Evolutionary conservation across 805 yeast species (phyloP).

Genomic region (Candida orba): DNA sequence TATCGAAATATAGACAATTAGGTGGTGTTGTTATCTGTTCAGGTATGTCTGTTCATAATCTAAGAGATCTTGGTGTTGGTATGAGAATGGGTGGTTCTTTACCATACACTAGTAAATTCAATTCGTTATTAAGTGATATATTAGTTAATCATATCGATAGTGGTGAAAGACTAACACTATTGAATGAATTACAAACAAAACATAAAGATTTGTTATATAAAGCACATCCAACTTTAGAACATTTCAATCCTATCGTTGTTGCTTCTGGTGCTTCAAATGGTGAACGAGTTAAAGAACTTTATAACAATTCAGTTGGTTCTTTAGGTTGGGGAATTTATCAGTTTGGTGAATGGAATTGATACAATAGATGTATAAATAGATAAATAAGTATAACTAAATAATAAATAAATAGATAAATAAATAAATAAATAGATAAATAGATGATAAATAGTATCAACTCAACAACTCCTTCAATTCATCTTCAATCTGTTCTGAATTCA

Average conservation of each 20-base stretch:
- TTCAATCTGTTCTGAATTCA: conserved; percentile 12
- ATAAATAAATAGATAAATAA: conserved; percentile 2
- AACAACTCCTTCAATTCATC: conserved; percentile 19
- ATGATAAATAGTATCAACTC: conserved; percentile 9
- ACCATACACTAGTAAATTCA: conserved; percentile 50
- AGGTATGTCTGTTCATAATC: conserved; percentile 78
- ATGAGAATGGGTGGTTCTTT: conserved; percentile 19
- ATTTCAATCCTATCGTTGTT: conserved; percentile 60
- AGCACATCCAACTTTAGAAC: conserved; percentile 77
- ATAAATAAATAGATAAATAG: conserved; percentile 1
- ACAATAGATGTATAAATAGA: not conserved
- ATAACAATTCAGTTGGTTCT: conserved; percentile 35
- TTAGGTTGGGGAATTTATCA: conserved; percentile 69
- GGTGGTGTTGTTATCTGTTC: conserved; percentile 54
- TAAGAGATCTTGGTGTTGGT: conserved; percentile 42
- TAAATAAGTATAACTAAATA: conserved; percentile 3
- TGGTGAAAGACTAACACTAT: conserved; percentile 27
- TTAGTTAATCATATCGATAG: conserved; percentile 25
- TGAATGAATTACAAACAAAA: conserved; percentile 29
- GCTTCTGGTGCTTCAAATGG: conserved; percentile 45
- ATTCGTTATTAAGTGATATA: conserved; percentile 35
- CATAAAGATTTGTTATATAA: conserved; percentile 30
- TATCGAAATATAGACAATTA: conserved; percentile 43
- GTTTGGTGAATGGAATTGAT: conserved; percentile 28
- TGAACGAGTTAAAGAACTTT: conserved; percentile 38